Evolutionary conservation across 2,329 filamentous ascomycete species (phyloP).

Genomic region (Diaporthe vaccinii): DNA sequence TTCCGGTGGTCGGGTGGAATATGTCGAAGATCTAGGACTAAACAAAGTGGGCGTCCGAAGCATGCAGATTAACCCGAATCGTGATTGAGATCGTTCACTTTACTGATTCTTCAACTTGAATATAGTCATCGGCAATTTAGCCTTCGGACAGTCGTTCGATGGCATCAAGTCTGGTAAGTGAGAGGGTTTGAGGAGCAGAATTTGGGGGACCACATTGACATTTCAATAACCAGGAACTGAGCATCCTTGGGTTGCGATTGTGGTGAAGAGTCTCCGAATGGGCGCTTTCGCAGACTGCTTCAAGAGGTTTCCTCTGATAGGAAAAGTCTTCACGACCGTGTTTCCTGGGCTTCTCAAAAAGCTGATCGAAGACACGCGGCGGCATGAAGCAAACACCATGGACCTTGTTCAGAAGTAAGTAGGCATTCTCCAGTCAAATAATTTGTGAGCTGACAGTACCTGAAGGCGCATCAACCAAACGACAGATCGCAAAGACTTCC

Average conservation of each 20-base stretch:
- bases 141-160: conserved; percentile 57
- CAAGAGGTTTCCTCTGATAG: conserved; percentile 40
- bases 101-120: not conserved
- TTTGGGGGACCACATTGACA: not conserved
- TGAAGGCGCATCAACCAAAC: conserved; percentile 19
- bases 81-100: not conserved
- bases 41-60: no score
- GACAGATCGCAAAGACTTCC: conserved; percentile 44
- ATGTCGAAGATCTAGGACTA: no score
- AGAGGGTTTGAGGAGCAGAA: accelerated
- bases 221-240: conserved; percentile 40
- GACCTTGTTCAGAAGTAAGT: conserved; percentile 28
- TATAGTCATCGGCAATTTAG: conserved; percentile 54
- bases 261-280: conserved; percentile 45
- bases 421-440: not conserved
- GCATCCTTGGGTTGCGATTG: conserved; percentile 48
- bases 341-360: conserved; percentile 14
- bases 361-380: conserved; percentile 21
- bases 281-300: conserved; percentile 44
- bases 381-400: conserved; percentile 32
- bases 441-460: not conserved
- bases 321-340: conserved; percentile 28
- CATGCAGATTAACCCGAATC: no score
- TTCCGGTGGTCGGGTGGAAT: no score
- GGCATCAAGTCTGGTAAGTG: conserved; percentile 47